Evolutionary conservation across 2,329 filamentous ascomycete species (phyloP).

Genomic region (Trichoderma sp.): DNA sequence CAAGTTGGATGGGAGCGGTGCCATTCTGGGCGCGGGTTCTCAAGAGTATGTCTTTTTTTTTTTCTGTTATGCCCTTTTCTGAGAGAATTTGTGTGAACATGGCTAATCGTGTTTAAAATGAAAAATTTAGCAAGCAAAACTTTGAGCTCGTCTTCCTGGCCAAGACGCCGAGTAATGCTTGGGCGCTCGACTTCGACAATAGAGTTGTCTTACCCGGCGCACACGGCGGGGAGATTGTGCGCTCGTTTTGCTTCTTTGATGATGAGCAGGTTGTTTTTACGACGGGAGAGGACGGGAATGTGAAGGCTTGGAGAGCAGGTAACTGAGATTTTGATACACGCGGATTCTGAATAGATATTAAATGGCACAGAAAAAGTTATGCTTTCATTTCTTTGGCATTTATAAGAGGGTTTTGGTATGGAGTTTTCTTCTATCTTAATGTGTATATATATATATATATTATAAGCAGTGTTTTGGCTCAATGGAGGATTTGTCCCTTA

Average conservation of each 20-base stretch:
- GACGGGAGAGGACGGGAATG: constrained; percentile 60
- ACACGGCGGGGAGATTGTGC: constrained; percentile 66
- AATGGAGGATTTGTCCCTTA: too few relatives aligned
- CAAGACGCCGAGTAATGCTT: constrained; percentile 50
- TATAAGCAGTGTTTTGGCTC: neutral
- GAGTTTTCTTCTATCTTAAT: neutral
- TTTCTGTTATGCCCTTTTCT: constrained; percentile 31
- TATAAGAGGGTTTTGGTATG: neutral
- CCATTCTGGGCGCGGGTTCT: constrained; percentile 66
- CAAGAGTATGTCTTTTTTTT: constrained; percentile 59
- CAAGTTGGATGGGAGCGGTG: constrained; percentile 61
- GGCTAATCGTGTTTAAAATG: neutral
- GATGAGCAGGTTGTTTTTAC: constrained; percentile 62
- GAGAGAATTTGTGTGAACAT: neutral
- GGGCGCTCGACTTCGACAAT: constrained; percentile 59
- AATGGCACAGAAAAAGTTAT: neutral
- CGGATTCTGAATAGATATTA: neutral
- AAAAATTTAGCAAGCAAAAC: constrained; percentile 50
- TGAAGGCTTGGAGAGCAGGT: constrained; percentile 58
- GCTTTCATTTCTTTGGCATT: neutral
- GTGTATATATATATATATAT: neutral
- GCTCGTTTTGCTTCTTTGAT: constrained; percentile 67
- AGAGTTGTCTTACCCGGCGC: constrained; percentile 64
- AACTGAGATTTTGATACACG: neutral
- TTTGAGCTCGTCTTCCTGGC: constrained; percentile 66